Percentiles rank a stretch among this genome's conserved stretches.
phyloP scores from a whole-genome alignment of 108 stramenopile species.

The Cylindrotheca closterium region DNA sequence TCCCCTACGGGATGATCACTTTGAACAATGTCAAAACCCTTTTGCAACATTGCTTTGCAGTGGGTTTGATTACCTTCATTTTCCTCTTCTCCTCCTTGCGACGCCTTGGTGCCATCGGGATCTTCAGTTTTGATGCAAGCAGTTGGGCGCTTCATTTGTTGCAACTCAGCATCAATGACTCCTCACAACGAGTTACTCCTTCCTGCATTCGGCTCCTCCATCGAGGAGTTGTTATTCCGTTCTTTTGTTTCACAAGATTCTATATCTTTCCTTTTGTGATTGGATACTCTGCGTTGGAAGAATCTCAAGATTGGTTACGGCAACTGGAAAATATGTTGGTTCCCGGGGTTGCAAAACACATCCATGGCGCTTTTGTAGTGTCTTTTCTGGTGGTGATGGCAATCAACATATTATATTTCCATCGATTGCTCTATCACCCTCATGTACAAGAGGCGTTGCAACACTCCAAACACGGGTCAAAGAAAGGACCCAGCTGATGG shows the following conservation, averaged over 20 bases:
- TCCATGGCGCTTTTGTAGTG: slow-evolving; percentile 54
- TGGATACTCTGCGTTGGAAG: slow-evolving; percentile 62
- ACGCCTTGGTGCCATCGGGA: slow-evolving; percentile 67
- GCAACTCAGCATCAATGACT: slow-evolving; percentile 67
- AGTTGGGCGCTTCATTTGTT: slow-evolving; percentile 67
- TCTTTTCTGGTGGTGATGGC: slow-evolving; percentile 47
- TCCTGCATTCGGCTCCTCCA: slow-evolving; percentile 42
- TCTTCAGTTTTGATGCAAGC: slow-evolving; percentile 73
- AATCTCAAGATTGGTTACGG: slow-evolving; percentile 72
- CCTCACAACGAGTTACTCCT: slow-evolving; percentile 4
- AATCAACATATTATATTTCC: slow-evolving; percentile 58
- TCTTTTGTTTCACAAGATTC: slow-evolving; percentile 68
- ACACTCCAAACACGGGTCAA: slow-evolving; percentile 1
- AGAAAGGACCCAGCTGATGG: no score
- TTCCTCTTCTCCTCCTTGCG: slow-evolving; percentile 72
- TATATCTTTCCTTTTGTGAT: slow-evolving; percentile 72
- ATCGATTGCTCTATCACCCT: slow-evolving; percentile 57
- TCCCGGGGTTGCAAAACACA: slow-evolving; percentile 45
- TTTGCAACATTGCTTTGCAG: slow-evolving; percentile 60
- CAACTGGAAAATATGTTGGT: slow-evolving; percentile 75
- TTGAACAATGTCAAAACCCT: slow-evolving; percentile 34
- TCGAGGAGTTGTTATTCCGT: slow-evolving; percentile 59
- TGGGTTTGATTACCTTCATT: slow-evolving; percentile 49
- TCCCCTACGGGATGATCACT: slow-evolving; percentile 26
- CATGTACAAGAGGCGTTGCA: slow-evolving; percentile 37